These are phyloP conservation scores for Verticillium albo-atrum DNA, from an alignment of 2,329 filamentous ascomycete genomes.

Conservation along the genomic window DNA sequence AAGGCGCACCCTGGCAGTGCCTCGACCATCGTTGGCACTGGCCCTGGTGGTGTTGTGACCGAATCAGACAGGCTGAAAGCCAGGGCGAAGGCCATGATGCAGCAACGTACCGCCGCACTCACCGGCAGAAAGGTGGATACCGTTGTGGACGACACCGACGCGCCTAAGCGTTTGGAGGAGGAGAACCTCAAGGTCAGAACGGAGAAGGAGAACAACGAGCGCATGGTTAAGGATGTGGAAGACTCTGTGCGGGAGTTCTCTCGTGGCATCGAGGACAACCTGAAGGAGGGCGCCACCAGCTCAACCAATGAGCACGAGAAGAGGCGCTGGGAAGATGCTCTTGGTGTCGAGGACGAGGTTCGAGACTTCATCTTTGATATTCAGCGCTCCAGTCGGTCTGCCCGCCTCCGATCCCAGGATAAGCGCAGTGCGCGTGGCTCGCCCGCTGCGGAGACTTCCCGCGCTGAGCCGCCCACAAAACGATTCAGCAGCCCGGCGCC, in stretches of 20 bases:
- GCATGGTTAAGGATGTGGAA: slow-evolving; percentile 95
- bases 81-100: slow-evolving; percentile 96
- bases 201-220: slow-evolving; percentile 90
- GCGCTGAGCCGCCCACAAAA: background rate
- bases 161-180: slow-evolving; percentile 81
- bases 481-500: slow-evolving; percentile 32
- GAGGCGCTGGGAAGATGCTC: slow-evolving; percentile 89
- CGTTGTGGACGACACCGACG: slow-evolving; percentile 68
- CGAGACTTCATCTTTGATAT: slow-evolving; percentile 98
- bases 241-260: slow-evolving; percentile 91
- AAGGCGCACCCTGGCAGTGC: slow-evolving; percentile 84
- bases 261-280: slow-evolving; percentile 75
- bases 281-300: slow-evolving; percentile 76
- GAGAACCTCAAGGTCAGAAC: slow-evolving; percentile 76
- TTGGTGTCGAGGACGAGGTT: slow-evolving; percentile 94
- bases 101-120: slow-evolving; percentile 88
- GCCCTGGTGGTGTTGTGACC: slow-evolving; percentile 83
- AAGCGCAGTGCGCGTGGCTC: slow-evolving; percentile 40
- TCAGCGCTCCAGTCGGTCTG: slow-evolving; percentile 76
- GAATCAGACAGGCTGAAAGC: slow-evolving; percentile 94
- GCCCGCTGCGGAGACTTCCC: slow-evolving; percentile 34
- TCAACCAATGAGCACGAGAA: slow-evolving; percentile 83
- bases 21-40: slow-evolving; percentile 81
- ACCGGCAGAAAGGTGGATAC: slow-evolving; percentile 75
- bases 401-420: slow-evolving; percentile 61